phyloP scores from a whole-genome alignment of 1,284 basidiomycete genomes.

The Heliocybe sulcata region DNA sequence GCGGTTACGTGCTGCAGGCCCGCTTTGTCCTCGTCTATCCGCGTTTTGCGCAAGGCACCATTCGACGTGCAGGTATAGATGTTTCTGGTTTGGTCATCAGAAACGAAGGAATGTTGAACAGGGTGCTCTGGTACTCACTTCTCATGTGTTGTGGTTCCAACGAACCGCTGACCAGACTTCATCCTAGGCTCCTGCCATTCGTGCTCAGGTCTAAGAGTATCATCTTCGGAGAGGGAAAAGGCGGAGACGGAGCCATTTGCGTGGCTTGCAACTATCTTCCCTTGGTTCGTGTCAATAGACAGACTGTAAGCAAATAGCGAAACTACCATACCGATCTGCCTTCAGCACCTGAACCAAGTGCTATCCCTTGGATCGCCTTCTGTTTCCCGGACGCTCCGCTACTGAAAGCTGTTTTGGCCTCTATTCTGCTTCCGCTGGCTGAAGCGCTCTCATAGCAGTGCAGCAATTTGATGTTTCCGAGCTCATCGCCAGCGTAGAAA shows the following conservation, averaged over 20 bases:
- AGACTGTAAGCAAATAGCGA: background rate
- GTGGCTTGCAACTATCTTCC: slow-evolving; percentile 59
- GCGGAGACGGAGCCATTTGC: slow-evolving; percentile 43
- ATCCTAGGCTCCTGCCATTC: slow-evolving; percentile 62
- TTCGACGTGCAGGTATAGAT: slow-evolving; percentile 66
- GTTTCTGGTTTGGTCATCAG: slow-evolving; percentile 25
- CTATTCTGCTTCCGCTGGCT: slow-evolving; percentile 17
- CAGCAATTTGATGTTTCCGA: slow-evolving; percentile 62
- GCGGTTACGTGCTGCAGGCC: slow-evolving; percentile 16
- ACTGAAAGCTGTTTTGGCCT: slow-evolving; percentile 27
- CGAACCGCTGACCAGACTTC: slow-evolving; percentile 42
- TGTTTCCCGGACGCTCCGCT: slow-evolving; percentile 24
- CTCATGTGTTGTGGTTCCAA: slow-evolving; percentile 46
- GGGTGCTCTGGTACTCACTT: slow-evolving; percentile 26
- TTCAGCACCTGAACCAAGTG: slow-evolving; percentile 18
- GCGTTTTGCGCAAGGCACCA: slow-evolving; percentile 53
- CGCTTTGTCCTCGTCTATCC: slow-evolving; percentile 19
- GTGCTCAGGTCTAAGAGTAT: slow-evolving; percentile 27
- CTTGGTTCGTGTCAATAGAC: slow-evolving; percentile 14
- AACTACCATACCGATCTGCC: slow-evolving; percentile 25
- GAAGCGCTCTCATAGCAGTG: slow-evolving; percentile 25
- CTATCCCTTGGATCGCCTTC: slow-evolving; percentile 33
- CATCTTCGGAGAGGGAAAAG: slow-evolving; percentile 24
- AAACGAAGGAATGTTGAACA: background rate
- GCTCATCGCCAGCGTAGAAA: slow-evolving; percentile 67